Percentiles rank a stretch among this genome's conserved stretches.
Evolutionary conservation across 345 rosid genomes (phyloP).

Genomic region (Salix udensis): DNA sequence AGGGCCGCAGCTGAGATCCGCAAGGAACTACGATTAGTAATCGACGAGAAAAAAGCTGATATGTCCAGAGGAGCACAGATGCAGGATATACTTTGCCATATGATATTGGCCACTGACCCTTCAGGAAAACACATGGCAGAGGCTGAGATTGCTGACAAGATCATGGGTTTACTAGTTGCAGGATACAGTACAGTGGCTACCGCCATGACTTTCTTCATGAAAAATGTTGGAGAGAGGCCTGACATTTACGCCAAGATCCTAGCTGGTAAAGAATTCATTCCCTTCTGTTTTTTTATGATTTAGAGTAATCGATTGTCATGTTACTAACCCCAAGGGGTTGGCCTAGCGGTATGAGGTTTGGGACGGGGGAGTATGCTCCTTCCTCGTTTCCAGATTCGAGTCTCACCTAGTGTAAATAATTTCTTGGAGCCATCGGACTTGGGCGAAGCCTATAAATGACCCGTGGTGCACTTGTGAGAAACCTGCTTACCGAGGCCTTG

Average conservation of each 20-base stretch:
- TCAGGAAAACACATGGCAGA: constrained; percentile 44
- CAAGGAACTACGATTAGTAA: constrained; percentile 29
- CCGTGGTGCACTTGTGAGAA: too few species aligned
- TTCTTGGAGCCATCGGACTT: too few species aligned
- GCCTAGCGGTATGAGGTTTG: too few species aligned
- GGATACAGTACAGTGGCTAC: constrained; percentile 57
- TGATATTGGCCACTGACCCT: constrained; percentile 38
- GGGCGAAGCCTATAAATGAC: too few species aligned
- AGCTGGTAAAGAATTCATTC: constrained; percentile 24
- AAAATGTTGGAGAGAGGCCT: constrained; percentile 50
- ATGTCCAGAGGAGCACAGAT: constrained; percentile 25
- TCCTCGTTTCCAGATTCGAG: too few species aligned
- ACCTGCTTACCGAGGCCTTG: too few species aligned
- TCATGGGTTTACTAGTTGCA: constrained; percentile 53
- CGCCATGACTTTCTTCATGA: constrained; percentile 55
- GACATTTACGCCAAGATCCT: constrained; percentile 38
- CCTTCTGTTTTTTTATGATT: background rate
- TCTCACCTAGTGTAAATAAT: too few species aligned
- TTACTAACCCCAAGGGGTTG: too few species aligned
- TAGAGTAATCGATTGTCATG: background rate
- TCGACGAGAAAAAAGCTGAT: constrained; percentile 37
- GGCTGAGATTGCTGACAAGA: constrained; percentile 47
- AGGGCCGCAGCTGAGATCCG: constrained; percentile 33
- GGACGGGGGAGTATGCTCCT: too few species aligned
- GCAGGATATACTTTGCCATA: constrained; percentile 36